These are phyloP conservation scores for Silene vulgaris DNA, from an alignment of 179 eudicot species.

Conservation along the genomic window DNA sequence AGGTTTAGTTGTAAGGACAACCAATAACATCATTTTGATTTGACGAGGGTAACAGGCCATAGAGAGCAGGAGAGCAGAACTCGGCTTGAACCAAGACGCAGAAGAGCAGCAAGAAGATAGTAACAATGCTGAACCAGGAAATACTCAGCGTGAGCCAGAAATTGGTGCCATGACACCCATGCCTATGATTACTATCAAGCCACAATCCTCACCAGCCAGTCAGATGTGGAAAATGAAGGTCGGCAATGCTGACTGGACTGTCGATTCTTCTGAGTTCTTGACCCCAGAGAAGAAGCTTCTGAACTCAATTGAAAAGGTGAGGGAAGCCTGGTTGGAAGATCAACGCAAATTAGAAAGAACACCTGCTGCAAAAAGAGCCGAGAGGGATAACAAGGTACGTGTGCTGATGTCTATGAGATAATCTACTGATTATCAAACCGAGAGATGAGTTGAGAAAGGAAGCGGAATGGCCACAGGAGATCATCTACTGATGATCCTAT, in stretches of 20 bases:
- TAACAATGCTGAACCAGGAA: constrained; percentile 23
- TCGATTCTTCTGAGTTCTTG: constrained; percentile 25
- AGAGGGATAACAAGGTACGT: constrained; percentile 52
- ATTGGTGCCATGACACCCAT: constrained; percentile 40
- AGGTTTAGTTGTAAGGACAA: neutral
- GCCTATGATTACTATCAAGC: constrained; percentile 31
- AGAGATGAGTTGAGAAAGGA: constrained; percentile 14
- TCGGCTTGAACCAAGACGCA: constrained; percentile 34
- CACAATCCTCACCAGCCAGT: constrained; percentile 31
- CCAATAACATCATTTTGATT: neutral
- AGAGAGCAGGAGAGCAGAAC: constrained; percentile 64
- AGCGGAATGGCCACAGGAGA: constrained; percentile 25
- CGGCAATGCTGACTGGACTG: constrained; percentile 29
- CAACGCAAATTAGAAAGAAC: constrained; percentile 47
- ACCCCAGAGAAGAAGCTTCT: constrained; percentile 74
- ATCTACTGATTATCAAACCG: neutral
- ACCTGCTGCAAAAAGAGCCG: constrained; percentile 64
- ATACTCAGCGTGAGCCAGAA: constrained; percentile 36
- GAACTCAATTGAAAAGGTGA: constrained; percentile 66
- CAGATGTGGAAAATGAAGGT: constrained; percentile 43
- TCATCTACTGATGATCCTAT: constrained; percentile 36
- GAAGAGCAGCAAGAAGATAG: constrained; percentile 17
- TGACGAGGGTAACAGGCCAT: constrained; percentile 32
- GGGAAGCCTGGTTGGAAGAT: constrained; percentile 61
- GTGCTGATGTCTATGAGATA: constrained; percentile 72